Conservation (phyloP, 805 yeast genomes). For the Candida railenensis region DNA sequence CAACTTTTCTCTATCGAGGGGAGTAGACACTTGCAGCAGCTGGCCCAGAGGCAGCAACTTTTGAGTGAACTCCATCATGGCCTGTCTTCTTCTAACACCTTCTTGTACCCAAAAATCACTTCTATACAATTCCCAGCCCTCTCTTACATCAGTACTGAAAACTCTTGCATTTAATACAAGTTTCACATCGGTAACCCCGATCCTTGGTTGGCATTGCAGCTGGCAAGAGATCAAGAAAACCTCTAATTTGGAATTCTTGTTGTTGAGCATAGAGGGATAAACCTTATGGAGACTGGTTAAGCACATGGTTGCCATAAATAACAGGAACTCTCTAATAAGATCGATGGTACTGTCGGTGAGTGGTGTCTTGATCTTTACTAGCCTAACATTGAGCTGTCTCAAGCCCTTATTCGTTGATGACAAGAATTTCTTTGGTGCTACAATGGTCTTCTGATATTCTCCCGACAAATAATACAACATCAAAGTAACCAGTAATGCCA, state of each 20-base stretch:
- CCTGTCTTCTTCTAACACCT: conserved; percentile 56
- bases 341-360: conserved; percentile 33
- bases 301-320: conserved; percentile 28
- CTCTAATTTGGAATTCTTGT: conserved; percentile 33
- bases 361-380: conserved; percentile 58
- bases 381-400: conserved; percentile 73
- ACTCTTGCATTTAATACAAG: conserved; percentile 77
- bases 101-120: conserved; percentile 93
- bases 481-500: conserved; percentile 65
- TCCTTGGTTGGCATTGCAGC: conserved; percentile 54
- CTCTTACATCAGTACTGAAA: conserved; percentile 79
- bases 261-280: conserved; percentile 30
- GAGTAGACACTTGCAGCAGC: conserved; percentile 2
- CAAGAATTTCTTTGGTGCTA: conserved; percentile 75
- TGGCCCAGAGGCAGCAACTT: conserved; percentile 1
- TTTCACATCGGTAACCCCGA: conserved; percentile 76
- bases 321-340: conserved; percentile 34
- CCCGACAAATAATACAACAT: conserved; percentile 83
- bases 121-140: conserved; percentile 92
- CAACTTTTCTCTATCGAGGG: conserved; percentile 23
- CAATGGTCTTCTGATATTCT: conserved; percentile 82
- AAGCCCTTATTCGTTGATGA: conserved; percentile 86
- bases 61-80: conserved; percentile 27
- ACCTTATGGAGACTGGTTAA: conserved; percentile 32
- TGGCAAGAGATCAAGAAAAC: conserved; percentile 39